Evolutionary conservation across 129 eudicot genomes (phyloP), one percentile per base, ranked within the genome.

Genomic region (Dittrichia graveolens): DNA sequence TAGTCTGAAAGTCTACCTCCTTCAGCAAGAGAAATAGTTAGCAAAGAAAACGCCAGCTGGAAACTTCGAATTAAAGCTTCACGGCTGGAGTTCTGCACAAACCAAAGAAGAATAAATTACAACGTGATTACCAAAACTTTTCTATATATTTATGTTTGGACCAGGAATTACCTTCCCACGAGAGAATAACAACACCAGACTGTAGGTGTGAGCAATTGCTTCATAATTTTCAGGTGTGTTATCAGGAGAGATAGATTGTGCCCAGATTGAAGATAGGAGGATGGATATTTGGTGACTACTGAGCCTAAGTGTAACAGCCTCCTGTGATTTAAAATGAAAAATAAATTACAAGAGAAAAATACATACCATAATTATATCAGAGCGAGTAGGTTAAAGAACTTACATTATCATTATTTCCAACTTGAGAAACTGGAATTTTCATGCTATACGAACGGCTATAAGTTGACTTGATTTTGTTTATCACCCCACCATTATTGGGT

Each of bases 131-230:
- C 13, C 34, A 38, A 50, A 49, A 35, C 52, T 3, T 6, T 8
- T 11, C 56, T 37, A 38, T 74, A 44, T 58, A 19, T 42, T 49
- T 62, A 50, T n/a, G 18, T 19, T 13, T n/a, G 48, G 71, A 42
- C 37, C 3, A 16, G 3, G 6, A 50, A 57, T 62, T 80, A 84
- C 88, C 83, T 84, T 84, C 79, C 78, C 75, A 12, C 83, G 60
- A 65, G 88, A 80, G 67, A 80, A 84, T 50, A 84, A 50, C 61
- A 88, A 53, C 71, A 91, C 93, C 82, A 91, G 67, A 66, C 97
- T 83, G 82, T 82, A 91, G 57, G 97, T 91, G 73, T 91, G 92
- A 62, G 91, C 83, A 74, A 91, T 86, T 81, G 97, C 97, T 69
- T 86, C 96, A 75, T 78, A 91, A 79, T 86, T 91, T 80, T 84